phyloP scores from a whole-genome alignment of 305 asterid species.

The Ilex paraguariensis region DNA sequence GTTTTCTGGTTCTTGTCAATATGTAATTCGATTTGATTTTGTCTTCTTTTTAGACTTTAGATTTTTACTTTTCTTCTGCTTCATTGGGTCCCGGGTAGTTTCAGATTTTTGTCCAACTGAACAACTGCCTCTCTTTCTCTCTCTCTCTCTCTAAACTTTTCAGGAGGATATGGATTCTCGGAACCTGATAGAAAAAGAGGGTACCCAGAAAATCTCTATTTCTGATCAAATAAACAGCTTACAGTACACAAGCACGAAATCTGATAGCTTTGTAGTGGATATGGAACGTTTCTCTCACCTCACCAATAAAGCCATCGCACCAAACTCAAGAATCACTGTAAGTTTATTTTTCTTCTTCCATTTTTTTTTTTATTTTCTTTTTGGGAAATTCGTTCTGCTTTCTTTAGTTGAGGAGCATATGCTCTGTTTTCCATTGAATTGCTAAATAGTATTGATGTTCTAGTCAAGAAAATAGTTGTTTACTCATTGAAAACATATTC shows the following conservation, averaged over 20 bases:
- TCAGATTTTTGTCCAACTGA: not conserved
- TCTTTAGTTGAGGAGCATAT: not conserved
- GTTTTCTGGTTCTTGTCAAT: not conserved
- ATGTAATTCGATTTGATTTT: not conserved
- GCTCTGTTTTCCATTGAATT: not conserved
- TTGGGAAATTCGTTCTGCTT: not conserved
- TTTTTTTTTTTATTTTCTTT: not conserved
- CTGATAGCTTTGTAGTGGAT: slow-evolving; percentile 65
- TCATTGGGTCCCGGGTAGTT: slow-evolving; percentile 11
- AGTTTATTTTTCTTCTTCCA: slow-evolving; percentile 10
- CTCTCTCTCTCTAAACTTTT: not conserved
- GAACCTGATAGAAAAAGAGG: slow-evolving; percentile 28
- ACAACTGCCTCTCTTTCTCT: not conserved
- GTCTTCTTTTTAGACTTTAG: too few relatives aligned
- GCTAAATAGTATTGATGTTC: too few relatives aligned
- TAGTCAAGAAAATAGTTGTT: too few relatives aligned
- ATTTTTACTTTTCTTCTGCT: slow-evolving; percentile 17
- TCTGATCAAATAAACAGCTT: slow-evolving; percentile 28
- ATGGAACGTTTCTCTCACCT: slow-evolving; percentile 58
- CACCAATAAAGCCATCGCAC: slow-evolving; percentile 37
- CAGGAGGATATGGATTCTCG: slow-evolving; percentile 41
- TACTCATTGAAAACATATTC: not conserved
- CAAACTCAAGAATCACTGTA: slow-evolving; percentile 61
- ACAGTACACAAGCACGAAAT: slow-evolving; percentile 8
- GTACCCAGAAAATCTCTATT: slow-evolving; percentile 28